phyloP scores from a whole-genome alignment of 2,329 filamentous ascomycete species.

The Microdochium trichocladiopsis region DNA sequence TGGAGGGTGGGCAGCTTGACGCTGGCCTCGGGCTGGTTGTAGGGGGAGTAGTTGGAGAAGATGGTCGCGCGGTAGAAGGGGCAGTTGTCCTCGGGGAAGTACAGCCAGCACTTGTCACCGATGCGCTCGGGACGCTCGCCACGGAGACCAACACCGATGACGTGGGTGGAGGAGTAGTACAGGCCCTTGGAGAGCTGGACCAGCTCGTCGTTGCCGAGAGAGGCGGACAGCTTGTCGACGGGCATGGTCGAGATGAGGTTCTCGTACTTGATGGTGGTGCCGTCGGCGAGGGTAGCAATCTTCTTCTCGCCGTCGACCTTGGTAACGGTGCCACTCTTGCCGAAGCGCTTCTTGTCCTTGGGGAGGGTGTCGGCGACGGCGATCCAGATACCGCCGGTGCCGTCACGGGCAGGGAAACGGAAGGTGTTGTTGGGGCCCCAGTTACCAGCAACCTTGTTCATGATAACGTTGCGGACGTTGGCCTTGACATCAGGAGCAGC shows the following conservation, averaged over 20 bases:
- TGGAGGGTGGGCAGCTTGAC: conserved; percentile 83
- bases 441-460: conserved; percentile 92
- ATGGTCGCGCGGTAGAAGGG: conserved; percentile 99
- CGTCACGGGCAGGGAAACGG: conserved; percentile 91
- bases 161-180: conserved; percentile 95
- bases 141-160: conserved; percentile 92
- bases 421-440: conserved; percentile 99
- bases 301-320: conserved; percentile 85
- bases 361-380: conserved; percentile 90
- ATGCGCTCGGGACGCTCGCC: conserved; percentile 90
- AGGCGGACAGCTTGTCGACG: conserved; percentile 79
- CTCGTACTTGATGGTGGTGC: conserved; percentile 82
- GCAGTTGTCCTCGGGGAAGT: conserved; percentile 98
- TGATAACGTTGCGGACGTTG: conserved; percentile 87
- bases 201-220: conserved; percentile 83
- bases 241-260: conserved; percentile 96
- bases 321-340: conserved; percentile 74
- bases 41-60: conserved; percentile 99
- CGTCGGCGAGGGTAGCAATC: conserved; percentile 73
- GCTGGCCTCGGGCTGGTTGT: conserved; percentile 85
- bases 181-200: conserved; percentile 79
- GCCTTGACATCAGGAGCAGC: conserved; percentile 93
- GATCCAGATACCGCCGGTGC: conserved; percentile 98
- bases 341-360: conserved; percentile 85
- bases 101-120: conserved; percentile 99